Base-by-base conservation (phyloP, 2,329 filamentous ascomycete genomes). In the Rhynchosporium secalis region DNA sequence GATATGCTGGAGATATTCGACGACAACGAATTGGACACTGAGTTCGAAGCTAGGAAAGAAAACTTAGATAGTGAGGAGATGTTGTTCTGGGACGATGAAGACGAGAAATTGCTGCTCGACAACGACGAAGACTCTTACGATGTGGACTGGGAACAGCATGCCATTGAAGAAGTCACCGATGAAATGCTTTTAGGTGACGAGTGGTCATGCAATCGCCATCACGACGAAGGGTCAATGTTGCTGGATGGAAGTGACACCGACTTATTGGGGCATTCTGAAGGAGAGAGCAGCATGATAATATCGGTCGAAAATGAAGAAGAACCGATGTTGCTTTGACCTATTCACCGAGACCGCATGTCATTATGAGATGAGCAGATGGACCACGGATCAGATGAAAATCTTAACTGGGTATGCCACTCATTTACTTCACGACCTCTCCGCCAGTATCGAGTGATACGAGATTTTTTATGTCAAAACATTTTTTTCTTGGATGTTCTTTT, bases 41-140 rank as follows among this genome's bases (percentile, higher is more conserved):
- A 33, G 13, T 26, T n/a, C 3, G 46, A 29, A 8, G 36, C 28
- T n/a, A 38, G 20, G 7, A 10, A 10, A 6, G 57, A n/a, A 29
- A 45, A 20, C 20, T 20, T 45, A 33, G 20, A n/a, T 6, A 20
- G 40, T 4, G 51, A 41, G n/a, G 51, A 54, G 4, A 54, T 59
- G 57, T 33, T 51, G 45, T 48, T 58, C 33, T 46, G 43, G 43
- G 56, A 38, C 15, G 55, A 48, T 28, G 41, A 47, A 2, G 56
- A 58, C 9, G 45, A 40, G 20, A 36, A 54, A 6, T 41, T 54
- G 26, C 20, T 54, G 20, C 51, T 54, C n/a, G 51, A 8, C 1
- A 10, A 41, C 7, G 33, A 41, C 8, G 26, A 54, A 1, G 3
- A 40, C 9, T 20, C 13, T 3, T 54, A 26, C 4, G n/a, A 54